Evolutionary conservation across 768 basidiomycete species (phyloP).

Genomic region (Boletales sp.): DNA sequence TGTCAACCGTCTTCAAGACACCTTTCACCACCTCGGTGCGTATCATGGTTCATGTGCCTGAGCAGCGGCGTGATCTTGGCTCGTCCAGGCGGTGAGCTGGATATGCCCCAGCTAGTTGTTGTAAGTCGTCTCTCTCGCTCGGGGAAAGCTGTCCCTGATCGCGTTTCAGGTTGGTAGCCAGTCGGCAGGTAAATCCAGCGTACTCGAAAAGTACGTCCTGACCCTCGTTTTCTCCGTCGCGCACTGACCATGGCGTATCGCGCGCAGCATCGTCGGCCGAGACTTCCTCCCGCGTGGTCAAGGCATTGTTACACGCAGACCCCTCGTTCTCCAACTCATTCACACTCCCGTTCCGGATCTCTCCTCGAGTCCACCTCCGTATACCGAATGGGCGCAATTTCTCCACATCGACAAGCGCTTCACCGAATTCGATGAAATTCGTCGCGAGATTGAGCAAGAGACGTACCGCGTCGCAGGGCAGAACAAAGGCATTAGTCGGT

Average conservation of each 20-base stretch:
- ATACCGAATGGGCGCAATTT: constrained; percentile 94
- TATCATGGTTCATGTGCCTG: constrained; percentile 12
- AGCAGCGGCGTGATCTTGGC: constrained; percentile 7
- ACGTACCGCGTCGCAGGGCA: constrained; percentile 96
- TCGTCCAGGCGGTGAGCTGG: constrained; percentile 74
- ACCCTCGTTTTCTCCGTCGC: constrained; percentile 3
- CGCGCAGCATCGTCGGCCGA: constrained; percentile 82
- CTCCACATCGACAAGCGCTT: constrained; percentile 94
- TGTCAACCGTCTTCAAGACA: constrained; percentile 94
- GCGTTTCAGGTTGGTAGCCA: constrained; percentile 83
- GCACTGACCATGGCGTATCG: not conserved
- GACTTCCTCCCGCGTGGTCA: constrained; percentile 86
- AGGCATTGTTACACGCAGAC: constrained; percentile 95
- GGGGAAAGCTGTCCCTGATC: not conserved
- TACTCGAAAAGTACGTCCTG: constrained; percentile 82
- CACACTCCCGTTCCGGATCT: constrained; percentile 71
- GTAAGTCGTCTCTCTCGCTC: constrained; percentile 43
- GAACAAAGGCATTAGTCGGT: constrained; percentile 96
- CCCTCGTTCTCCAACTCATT: constrained; percentile 92
- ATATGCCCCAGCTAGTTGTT: constrained; percentile 89
- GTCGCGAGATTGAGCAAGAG: constrained; percentile 97
- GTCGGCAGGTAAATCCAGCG: constrained; percentile 94
- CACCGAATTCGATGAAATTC: constrained; percentile 92
- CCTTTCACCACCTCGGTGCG: constrained; percentile 83
- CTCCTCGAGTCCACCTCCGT: constrained; percentile 40